A percentile compares a stretch with the other conserved stretches of the same genome.
Evolutionary conservation across 257 asterid species (phyloP).

Genomic region (Salvia hispanica): DNA sequence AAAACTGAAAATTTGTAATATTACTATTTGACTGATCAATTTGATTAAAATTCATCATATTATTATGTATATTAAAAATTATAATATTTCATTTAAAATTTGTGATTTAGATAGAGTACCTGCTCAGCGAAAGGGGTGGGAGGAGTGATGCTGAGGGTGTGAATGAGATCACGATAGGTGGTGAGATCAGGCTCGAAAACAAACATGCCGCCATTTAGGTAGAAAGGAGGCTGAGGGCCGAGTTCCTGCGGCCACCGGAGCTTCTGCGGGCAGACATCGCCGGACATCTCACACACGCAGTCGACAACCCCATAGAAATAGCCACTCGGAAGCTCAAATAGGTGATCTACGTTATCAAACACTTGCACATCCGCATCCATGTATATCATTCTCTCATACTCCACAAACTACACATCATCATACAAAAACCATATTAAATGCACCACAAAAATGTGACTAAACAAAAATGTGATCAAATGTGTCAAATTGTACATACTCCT

Average conservation of each 20-base stretch:
- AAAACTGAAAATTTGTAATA: too few species aligned
- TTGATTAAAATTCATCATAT: too few species aligned
- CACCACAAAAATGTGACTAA: too few species aligned
- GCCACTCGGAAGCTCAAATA: constrained; percentile 48
- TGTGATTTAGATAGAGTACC: constrained; percentile 29
- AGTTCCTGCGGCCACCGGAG: constrained; percentile 45
- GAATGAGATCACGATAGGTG: constrained; percentile 34
- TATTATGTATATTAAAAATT: too few species aligned
- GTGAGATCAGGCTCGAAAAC: constrained; percentile 45
- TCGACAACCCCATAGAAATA: constrained; percentile 57
- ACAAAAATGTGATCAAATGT: too few species aligned
- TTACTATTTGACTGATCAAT: too few species aligned
- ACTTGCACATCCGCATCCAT: constrained; percentile 64
- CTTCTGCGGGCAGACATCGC: constrained; percentile 50
- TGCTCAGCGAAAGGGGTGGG: constrained; percentile 60
- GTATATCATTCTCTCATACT: constrained; percentile 55
- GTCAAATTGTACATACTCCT: too few species aligned
- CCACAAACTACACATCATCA: constrained; percentile 43
- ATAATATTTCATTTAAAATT: too few species aligned
- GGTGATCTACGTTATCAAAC: constrained; percentile 49
- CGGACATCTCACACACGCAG: constrained; percentile 57
- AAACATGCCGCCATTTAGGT: constrained; percentile 59
- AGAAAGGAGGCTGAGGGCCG: constrained; percentile 45
- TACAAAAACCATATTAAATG: not conserved
- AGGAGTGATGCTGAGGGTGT: constrained; percentile 38